A percentile compares a stretch with the other conserved stretches of the same genome.
phyloP scores from a whole-genome alignment of 208 protist genomes.

The Leishmania guyanensis region DNA sequence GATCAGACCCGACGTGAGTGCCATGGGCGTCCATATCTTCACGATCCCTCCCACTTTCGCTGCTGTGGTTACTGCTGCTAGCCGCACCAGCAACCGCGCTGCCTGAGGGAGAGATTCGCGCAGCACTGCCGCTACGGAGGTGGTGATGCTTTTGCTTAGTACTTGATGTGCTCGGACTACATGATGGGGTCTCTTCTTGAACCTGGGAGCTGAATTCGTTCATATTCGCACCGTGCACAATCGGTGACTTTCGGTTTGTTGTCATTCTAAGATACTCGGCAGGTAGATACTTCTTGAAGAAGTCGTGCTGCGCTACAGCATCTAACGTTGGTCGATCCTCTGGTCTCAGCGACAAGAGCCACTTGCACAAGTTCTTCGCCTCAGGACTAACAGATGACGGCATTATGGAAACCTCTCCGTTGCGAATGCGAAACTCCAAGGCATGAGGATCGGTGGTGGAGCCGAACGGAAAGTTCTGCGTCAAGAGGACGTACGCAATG shows the following conservation, averaged over 20 bases:
- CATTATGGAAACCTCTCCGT: constrained; percentile 53
- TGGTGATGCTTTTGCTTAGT: constrained; percentile 14
- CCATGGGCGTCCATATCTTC: constrained; percentile 9
- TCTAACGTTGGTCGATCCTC: constrained; percentile 68
- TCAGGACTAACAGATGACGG: constrained; percentile 56
- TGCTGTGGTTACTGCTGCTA: constrained; percentile 24
- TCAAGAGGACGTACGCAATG: constrained; percentile 83
- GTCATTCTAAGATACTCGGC: constrained; percentile 45
- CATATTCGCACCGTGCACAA: constrained; percentile 46
- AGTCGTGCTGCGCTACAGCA: constrained; percentile 66
- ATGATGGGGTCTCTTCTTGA: constrained; percentile 37
- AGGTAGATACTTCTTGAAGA: constrained; percentile 59
- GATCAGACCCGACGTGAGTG: neutral
- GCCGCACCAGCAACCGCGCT: constrained; percentile 16
- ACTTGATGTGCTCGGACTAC: constrained; percentile 9
- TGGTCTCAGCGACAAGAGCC: constrained; percentile 63
- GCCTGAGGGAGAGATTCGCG: constrained; percentile 14
- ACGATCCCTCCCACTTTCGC: constrained; percentile 17
- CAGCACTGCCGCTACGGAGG: neutral
- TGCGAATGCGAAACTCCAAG: constrained; percentile 59
- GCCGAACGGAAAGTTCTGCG: constrained; percentile 89
- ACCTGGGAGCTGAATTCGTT: constrained; percentile 75
- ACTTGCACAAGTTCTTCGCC: constrained; percentile 59
- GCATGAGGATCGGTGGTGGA: constrained; percentile 48
- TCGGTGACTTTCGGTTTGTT: constrained; percentile 38